Percentiles rank a stretch among this genome's conserved stretches.
phyloP scores from a whole-genome alignment of 2,329 filamentous ascomycete species.

The Aspergillus puulaauensis region DNA sequence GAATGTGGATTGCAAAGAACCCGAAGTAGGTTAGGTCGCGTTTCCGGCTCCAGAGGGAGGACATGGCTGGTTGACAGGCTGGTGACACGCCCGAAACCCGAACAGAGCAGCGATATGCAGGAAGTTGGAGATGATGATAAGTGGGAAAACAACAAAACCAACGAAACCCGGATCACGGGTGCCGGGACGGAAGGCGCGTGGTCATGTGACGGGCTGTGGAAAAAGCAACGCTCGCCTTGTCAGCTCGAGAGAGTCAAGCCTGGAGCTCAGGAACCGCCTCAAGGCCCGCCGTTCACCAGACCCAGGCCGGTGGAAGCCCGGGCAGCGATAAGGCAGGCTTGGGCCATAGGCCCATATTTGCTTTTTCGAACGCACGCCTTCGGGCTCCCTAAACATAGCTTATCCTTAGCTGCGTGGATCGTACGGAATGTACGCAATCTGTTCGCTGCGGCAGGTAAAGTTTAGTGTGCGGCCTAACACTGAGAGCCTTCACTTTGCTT shows the following conservation, averaged over 20 bases:
- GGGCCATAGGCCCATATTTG: slow-evolving; percentile 17
- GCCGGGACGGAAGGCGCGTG: background rate
- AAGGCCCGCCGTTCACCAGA: slow-evolving; percentile 16
- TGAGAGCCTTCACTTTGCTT: slow-evolving; percentile 15
- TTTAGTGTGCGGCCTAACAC: slow-evolving; percentile 11
- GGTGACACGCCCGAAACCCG: background rate
- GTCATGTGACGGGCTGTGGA: slow-evolving; percentile 4
- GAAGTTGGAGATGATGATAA: background rate
- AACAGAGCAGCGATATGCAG: slow-evolving; percentile 1
- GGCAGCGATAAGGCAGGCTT: slow-evolving; percentile 11
- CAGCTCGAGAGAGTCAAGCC: background rate
- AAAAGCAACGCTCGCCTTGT: background rate
- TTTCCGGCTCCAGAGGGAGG: slow-evolving; percentile 32
- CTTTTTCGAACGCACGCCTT: slow-evolving; percentile 23
- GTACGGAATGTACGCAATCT: slow-evolving; percentile 8
- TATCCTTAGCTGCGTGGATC: slow-evolving; percentile 28
- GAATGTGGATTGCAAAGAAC: slow-evolving; percentile 63
- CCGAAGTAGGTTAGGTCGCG: slow-evolving; percentile 47
- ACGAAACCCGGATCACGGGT: background rate
- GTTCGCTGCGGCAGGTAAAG: slow-evolving; percentile 10
- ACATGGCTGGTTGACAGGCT: slow-evolving; percentile 7
- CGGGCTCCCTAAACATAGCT: slow-evolving; percentile 25
- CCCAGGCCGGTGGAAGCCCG: slow-evolving; percentile 10
- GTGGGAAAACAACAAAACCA: background rate
- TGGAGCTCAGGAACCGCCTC: background rate